Evolutionary conservation across 805 yeast species (phyloP).

Genomic region (Nakazawaea peltata): DNA sequence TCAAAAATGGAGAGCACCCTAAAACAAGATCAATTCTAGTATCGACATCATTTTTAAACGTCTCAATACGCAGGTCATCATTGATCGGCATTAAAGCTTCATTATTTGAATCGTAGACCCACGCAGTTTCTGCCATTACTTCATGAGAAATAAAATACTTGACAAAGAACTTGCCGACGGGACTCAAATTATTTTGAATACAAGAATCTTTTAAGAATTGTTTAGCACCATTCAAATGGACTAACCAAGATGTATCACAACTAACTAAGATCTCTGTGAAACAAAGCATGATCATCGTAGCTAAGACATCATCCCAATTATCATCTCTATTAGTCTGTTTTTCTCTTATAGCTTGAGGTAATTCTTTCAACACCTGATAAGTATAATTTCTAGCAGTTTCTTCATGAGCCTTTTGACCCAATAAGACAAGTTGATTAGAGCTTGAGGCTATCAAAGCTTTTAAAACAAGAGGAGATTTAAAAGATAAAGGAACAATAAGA

Average conservation of each 20-base stretch:
- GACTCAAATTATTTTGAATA: slow-evolving; percentile 19
- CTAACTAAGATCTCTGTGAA: slow-evolving; percentile 32
- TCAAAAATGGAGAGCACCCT: slow-evolving; percentile 31
- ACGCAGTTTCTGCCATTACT: slow-evolving; percentile 35
- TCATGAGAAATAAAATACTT: slow-evolving; percentile 33
- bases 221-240: slow-evolving; percentile 29
- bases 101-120: slow-evolving; percentile 19
- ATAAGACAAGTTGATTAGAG: slow-evolving; percentile 25
- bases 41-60: slow-evolving; percentile 24
- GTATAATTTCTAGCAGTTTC: slow-evolving; percentile 20
- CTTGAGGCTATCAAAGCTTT: slow-evolving; percentile 27
- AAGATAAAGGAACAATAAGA: slow-evolving; percentile 29
- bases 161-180: slow-evolving; percentile 27
- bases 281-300: slow-evolving; percentile 30
- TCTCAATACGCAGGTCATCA: slow-evolving; percentile 23
- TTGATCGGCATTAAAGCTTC: slow-evolving; percentile 14
- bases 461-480: slow-evolving; percentile 23
- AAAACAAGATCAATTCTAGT: slow-evolving; percentile 28
- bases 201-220: slow-evolving; percentile 22
- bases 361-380: slow-evolving; percentile 19
- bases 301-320: slow-evolving; percentile 33
- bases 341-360: slow-evolving; percentile 22
- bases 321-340: slow-evolving; percentile 16
- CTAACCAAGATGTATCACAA: slow-evolving; percentile 30
- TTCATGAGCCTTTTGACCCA: slow-evolving; percentile 21